Base-by-base conservation (phyloP, 331 rosid species). In the Phaseolus coccineus region DNA sequence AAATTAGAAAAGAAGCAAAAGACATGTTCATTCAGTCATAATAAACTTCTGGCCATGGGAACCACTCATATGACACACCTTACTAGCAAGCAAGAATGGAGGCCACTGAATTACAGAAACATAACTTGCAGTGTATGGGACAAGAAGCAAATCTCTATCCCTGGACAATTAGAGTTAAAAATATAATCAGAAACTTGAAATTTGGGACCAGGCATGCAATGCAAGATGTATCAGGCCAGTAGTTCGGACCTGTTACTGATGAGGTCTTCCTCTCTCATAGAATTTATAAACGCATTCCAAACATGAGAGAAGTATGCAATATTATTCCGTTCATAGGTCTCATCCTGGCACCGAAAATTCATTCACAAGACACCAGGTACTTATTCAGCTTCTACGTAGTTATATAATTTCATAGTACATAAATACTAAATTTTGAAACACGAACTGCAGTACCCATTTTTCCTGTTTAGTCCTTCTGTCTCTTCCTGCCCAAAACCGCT, bases 31-130 rank as follows among this genome's bases (percentile, higher is more conserved):
- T 71, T 73, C 19, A 67, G 42, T 68, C 46, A 77, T 63, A 42
- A 65, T 55, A 22, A 78, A 77, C 51, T 68, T 65, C 22, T 3
- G 30, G 63, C 71, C 55, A 59, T 30, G 12, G 44, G 56, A 77
- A 72, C 50, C 62, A 78, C 80, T 76, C 71, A 72, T 67, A 77
- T 48, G 42, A 77, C 63, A 74, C 88, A 93, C 99, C 95, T 95
- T 95, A 72, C 99, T 93, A 81, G 99, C 99, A 84, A 95, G 99
- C 88, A 95, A 82, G 87, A 95, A 95, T 40, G 99, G 99, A 77
- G 99, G 99, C 99, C 99, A 95, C 89, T 93, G 99, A 74, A 95
- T 85, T 76, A 93, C 96, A 75, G 94, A 78, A 79, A 87, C 84
- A 35, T 77, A 82, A 53, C 16, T 67, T 69, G 98, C 88, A 76